Evolutionary conservation across 2,329 filamentous ascomycete genomes (phyloP), one percentile per base, ranked within the genome.

Genomic region (Fusarium pseudocircinatum): DNA sequence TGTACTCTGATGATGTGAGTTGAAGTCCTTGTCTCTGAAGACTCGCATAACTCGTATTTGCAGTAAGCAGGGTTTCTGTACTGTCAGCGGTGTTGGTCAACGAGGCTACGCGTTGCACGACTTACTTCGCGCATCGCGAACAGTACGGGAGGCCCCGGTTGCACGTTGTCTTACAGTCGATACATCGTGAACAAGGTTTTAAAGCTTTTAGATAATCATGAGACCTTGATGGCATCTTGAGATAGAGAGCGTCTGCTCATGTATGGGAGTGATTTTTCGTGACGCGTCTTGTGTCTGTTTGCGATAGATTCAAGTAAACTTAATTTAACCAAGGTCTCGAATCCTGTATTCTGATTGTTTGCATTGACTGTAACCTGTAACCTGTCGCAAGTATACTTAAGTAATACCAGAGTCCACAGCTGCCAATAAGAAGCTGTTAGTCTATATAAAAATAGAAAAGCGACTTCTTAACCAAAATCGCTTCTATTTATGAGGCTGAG

Each of bases 341-440:
- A 26, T 14, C 4, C 24, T 14, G 16, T 7, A 14, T 20, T 10
- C 8, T 26, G 18, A 44, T 20, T 44, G 16, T 16, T 9, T 26
- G 7, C 1, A 5, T 4, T 7, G 2, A 5, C 2, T 1, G 5
- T 43, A 3, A 18, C n/a, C 6, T 5, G 6, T 20, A n/a, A n/a
- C n/a, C n/a, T n/a, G n/a, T n/a, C 7, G 20, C 1, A 2, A 11
- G 36, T 26, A 7, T 13, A 43, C 18, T 15, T 12, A 12, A 18
- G 42, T 43, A 44, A 18, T 6, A 13, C 13, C 12, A 44, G 7
- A 9, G 11, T 44, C 4, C 7, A 18, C 10, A 18, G 4, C 1
- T 42, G n/a, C n/a, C 0, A 18, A 18, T 6, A 24, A 42, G 18
- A 43, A 18, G 40, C 6, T 12, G 6, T 43, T 0, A 2, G 3